Conservation (phyloP, 1,284 basidiomycete genomes). For the Phellinidium pouzarii region DNA sequence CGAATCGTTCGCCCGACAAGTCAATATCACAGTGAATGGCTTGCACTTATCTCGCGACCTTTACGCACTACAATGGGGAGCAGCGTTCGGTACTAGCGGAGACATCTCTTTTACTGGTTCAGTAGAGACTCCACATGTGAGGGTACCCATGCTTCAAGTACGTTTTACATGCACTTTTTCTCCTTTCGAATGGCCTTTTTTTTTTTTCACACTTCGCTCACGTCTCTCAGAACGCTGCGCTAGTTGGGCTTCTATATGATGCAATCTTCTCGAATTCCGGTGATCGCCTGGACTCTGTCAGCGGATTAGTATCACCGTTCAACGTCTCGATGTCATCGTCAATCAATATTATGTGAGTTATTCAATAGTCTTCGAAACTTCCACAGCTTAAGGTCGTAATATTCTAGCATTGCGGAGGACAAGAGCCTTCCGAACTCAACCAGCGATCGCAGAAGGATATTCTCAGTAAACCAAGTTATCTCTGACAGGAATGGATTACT, state of each 20-base stretch:
- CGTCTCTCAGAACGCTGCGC: conserved; percentile 12
- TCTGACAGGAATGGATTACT: conserved; percentile 9
- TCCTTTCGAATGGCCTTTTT: neutral
- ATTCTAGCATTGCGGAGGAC: conserved; percentile 15
- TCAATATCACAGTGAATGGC: conserved; percentile 16
- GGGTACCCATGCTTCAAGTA: conserved; percentile 13
- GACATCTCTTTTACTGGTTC: conserved; percentile 1
- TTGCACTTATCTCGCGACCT: conserved; percentile 10
- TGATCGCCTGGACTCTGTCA: neutral
- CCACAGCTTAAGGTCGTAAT: neutral
- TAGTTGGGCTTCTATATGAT: conserved; percentile 13
- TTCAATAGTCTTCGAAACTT: neutral
- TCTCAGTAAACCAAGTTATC: conserved; percentile 15
- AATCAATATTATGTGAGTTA: conserved; percentile 12
- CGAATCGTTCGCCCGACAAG: conserved; percentile 2
- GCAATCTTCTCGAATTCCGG: conserved; percentile 1
- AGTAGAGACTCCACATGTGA: conserved; percentile 14
- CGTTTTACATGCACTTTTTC: neutral
- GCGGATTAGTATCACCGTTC: neutral
- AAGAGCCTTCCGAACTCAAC: conserved; percentile 5
- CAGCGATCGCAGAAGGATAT: conserved; percentile 12
- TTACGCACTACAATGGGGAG: conserved; percentile 16
- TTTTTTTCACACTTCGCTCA: neutral
- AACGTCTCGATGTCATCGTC: conserved; percentile 10
- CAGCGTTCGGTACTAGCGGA: conserved; percentile 1